phyloP scores from a whole-genome alignment of 345 rosid genomes.

The Garcia nutans region DNA sequence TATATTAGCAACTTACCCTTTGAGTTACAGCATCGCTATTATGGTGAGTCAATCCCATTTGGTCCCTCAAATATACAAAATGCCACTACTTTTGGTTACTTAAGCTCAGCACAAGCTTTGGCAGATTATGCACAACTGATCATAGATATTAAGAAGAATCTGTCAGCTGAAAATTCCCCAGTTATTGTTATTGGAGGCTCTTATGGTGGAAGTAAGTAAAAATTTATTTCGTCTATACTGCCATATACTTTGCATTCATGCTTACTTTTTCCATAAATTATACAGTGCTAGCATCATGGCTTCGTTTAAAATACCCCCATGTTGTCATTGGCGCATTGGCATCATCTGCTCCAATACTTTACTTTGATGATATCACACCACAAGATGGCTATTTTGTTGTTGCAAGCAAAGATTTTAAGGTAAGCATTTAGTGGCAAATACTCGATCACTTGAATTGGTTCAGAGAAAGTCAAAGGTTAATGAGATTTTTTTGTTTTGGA shows the following conservation, averaged over 20 bases:
- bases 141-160: slow-evolving; percentile 20
- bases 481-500: too few relatives aligned
- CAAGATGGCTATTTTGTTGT: slow-evolving; percentile 15
- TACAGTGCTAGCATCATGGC: slow-evolving; percentile 30
- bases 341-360: slow-evolving; percentile 29
- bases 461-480: too few relatives aligned
- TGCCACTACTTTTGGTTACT: slow-evolving; percentile 20
- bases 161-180: slow-evolving; percentile 25
- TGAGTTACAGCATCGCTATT: slow-evolving; percentile 26
- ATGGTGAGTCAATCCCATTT: slow-evolving; percentile 28
- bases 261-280: neutral
- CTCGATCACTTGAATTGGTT: neutral
- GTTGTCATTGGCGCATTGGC: slow-evolving; percentile 24
- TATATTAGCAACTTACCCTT: too few relatives aligned
- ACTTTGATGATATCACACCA: slow-evolving; percentile 26
- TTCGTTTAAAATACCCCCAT: slow-evolving; percentile 30
- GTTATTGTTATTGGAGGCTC: slow-evolving; percentile 28
- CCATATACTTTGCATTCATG: neutral
- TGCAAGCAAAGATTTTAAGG: slow-evolving; percentile 22
- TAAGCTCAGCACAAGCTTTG: slow-evolving; percentile 29
- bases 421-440: neutral
- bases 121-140: slow-evolving; percentile 32
- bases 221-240: too few relatives aligned
- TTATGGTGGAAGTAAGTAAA: slow-evolving; percentile 26
- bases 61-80: slow-evolving; percentile 15